phyloP scores from a whole-genome alignment of 177 flowering plant genomes.

The Vitis hybrid region DNA sequence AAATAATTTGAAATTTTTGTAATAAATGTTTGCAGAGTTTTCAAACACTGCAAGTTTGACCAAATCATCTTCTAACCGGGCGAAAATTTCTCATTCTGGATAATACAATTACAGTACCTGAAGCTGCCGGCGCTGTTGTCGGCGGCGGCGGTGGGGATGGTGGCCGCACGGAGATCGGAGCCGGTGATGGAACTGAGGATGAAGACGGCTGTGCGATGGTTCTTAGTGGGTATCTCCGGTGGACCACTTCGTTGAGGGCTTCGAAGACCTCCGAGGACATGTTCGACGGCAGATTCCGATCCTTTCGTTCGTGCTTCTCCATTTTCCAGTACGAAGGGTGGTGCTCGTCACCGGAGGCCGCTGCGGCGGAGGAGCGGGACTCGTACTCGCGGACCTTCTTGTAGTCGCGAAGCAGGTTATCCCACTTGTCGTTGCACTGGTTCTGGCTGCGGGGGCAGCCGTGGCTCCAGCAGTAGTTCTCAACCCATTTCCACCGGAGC shows the following conservation, averaged over 20 bases:
- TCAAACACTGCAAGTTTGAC: constrained; percentile 26
- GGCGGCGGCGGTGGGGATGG: constrained; percentile 13
- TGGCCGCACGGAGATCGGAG: not conserved
- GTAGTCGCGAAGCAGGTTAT: constrained; percentile 43
- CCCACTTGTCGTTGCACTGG: constrained; percentile 55
- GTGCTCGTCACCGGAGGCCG: not conserved
- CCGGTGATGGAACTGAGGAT: not conserved
- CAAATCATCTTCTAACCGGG: not conserved
- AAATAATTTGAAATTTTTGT: not conserved
- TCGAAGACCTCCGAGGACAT: constrained; percentile 26
- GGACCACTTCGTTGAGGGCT: constrained; percentile 32
- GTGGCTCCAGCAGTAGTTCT: constrained; percentile 42
- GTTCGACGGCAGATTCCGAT: constrained; percentile 34
- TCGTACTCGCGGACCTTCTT: constrained; percentile 45
- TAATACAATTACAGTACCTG: constrained; percentile 19
- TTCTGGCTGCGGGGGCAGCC: constrained; percentile 42
- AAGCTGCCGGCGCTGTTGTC: constrained; percentile 18
- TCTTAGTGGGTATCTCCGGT: constrained; percentile 7
- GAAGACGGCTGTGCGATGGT: not conserved
- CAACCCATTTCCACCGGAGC: constrained; percentile 51
- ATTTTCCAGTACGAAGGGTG: constrained; percentile 32
- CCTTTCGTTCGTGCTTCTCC: constrained; percentile 38
- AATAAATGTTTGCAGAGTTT: constrained; percentile 13
- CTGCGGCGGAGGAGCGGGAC: constrained; percentile 6
- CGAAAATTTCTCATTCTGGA: constrained; percentile 7